These are phyloP conservation scores for Monosporozyma yasuniensis DNA, from an alignment of 805 yeast genomes.

Conservation along the genomic window DNA sequence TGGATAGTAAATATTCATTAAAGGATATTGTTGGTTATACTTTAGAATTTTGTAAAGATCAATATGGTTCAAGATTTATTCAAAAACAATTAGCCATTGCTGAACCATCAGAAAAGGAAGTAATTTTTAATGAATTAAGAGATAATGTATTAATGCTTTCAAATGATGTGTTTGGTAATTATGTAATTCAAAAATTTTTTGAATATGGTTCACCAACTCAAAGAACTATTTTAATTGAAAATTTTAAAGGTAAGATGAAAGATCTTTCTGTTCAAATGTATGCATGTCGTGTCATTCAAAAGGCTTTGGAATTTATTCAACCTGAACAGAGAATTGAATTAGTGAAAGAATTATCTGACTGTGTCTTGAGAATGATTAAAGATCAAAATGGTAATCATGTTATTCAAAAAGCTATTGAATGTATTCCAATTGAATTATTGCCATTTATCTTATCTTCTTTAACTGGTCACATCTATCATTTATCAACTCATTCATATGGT, in stretches of 20 bases:
- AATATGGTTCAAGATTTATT: slow-evolving; percentile 93
- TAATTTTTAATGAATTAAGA: slow-evolving; percentile 74
- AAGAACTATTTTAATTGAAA: slow-evolving; percentile 52
- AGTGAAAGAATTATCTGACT: slow-evolving; percentile 58
- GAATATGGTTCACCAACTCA: slow-evolving; percentile 73
- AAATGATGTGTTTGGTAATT: slow-evolving; percentile 97
- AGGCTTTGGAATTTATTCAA: slow-evolving; percentile 71
- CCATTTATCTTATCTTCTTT: slow-evolving; percentile 68
- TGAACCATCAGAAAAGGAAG: slow-evolving; percentile 60
- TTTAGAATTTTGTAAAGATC: slow-evolving; percentile 87
- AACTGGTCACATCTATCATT: slow-evolving; percentile 61
- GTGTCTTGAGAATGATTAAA: slow-evolving; percentile 62
- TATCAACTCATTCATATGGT: slow-evolving; percentile 94
- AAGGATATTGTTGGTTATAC: slow-evolving; percentile 80
- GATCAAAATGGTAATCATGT: slow-evolving; percentile 99
- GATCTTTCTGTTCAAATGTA: slow-evolving; percentile 86
- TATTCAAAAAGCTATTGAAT: slow-evolving; percentile 87
- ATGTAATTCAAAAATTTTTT: slow-evolving; percentile 89
- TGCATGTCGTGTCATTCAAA: slow-evolving; percentile 95
- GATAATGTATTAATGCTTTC: slow-evolving; percentile 66
- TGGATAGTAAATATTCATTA: slow-evolving; percentile 42
- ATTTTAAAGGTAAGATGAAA: slow-evolving; percentile 53
- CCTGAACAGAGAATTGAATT: slow-evolving; percentile 57
- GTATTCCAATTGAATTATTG: slow-evolving; percentile 61
- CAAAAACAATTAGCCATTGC: slow-evolving; percentile 76